These are phyloP conservation scores for Corylus avellana DNA, from an alignment of 306 rosid species.

Conservation along the genomic window DNA sequence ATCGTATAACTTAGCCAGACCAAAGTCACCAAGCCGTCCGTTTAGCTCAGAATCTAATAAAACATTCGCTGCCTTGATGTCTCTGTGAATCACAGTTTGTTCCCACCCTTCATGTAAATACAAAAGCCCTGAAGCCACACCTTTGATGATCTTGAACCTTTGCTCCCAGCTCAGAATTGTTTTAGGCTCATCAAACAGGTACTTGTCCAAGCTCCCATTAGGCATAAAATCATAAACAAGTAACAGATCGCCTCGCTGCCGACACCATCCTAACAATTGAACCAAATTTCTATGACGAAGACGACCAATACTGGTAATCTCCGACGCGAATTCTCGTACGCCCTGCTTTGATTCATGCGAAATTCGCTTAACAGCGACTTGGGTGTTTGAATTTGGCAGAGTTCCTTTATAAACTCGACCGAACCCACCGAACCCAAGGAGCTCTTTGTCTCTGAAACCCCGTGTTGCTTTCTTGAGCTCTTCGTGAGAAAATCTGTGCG, in stretches of 20 bases:
- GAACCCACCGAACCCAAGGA: conserved; percentile 61
- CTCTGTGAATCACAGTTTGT: conserved; percentile 60
- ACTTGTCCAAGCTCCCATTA: conserved; percentile 65
- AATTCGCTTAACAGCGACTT: conserved; percentile 56
- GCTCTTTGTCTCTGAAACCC: conserved; percentile 52
- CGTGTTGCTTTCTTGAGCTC: conserved; percentile 53
- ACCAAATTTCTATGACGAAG: conserved; percentile 61
- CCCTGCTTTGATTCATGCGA: conserved; percentile 62
- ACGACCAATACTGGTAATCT: conserved; percentile 53
- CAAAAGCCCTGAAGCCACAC: conserved; percentile 53
- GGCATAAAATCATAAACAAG: conserved; percentile 60
- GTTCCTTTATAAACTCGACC: conserved; percentile 62
- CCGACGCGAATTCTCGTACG: conserved; percentile 47
- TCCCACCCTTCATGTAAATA: conserved; percentile 70
- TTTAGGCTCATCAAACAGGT: conserved; percentile 39
- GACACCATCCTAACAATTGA: conserved; percentile 65
- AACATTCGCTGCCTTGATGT: conserved; percentile 63
- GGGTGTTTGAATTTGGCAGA: conserved; percentile 32
- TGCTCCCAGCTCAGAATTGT: conserved; percentile 46
- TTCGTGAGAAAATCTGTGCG: conserved; percentile 56
- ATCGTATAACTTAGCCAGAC: conserved; percentile 57
- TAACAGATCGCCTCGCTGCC: conserved; percentile 38
- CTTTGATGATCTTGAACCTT: conserved; percentile 55
- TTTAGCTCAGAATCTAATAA: conserved; percentile 57
- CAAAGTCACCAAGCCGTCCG: conserved; percentile 56